Evolutionary conservation across 176 grass and related monocot species (phyloP).

Genomic region (Chloris gayana): DNA sequence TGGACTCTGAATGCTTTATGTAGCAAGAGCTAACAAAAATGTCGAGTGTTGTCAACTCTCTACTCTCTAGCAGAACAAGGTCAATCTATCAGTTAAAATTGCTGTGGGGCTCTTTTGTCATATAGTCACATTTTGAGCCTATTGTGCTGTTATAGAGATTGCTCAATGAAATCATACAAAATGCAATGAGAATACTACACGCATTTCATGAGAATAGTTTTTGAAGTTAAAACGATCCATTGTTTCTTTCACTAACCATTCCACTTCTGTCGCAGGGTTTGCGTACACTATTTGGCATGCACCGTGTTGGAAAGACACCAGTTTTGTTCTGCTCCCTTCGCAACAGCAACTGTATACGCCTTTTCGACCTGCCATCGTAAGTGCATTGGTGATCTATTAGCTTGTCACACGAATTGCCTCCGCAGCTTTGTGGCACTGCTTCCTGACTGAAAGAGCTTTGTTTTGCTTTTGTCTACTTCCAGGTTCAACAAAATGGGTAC

Average conservation of each 20-base stretch:
- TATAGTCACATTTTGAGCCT: not conserved
- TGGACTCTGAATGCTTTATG: not conserved
- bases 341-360: constrained; percentile 47
- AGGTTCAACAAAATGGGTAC: constrained; percentile 38
- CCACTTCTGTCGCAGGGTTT: constrained; percentile 44
- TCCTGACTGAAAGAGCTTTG: not conserved
- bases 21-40: not conserved
- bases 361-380: constrained; percentile 56
- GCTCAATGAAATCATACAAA: not conserved
- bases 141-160: not conserved
- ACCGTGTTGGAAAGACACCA: constrained; percentile 45
- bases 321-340: constrained; percentile 47
- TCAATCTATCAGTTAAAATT: not conserved
- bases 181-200: not conserved
- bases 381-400: not conserved
- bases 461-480: not conserved
- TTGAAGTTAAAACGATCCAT: not conserved
- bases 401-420: not conserved
- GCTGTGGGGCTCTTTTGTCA: not conserved
- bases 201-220: not conserved
- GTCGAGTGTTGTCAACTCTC: not conserved
- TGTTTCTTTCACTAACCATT: constrained; percentile 13
- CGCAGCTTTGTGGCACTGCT: not conserved
- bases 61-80: not conserved
- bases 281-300: constrained; percentile 52